phyloP scores from a whole-genome alignment of 2,329 filamentous ascomycete genomes.

The Colletotrichum graminicola region DNA sequence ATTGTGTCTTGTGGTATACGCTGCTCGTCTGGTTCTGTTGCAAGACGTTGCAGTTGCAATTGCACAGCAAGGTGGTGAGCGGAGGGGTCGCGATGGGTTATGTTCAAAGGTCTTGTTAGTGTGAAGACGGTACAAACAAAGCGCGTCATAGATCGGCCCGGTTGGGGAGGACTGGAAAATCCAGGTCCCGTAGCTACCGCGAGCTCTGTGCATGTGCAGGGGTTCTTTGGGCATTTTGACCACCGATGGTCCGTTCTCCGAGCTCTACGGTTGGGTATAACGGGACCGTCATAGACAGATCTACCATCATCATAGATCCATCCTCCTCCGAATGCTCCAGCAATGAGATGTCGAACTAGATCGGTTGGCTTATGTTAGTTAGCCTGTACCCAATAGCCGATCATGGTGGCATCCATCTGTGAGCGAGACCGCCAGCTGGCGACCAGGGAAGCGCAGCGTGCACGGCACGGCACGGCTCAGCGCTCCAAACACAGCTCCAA shows the following conservation, averaged over 20 bases:
- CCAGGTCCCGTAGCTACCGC: constrained; percentile 1
- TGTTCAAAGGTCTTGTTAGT: background rate
- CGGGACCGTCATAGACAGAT: background rate
- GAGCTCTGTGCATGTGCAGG: constrained; percentile 18
- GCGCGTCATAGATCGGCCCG: constrained; percentile 35
- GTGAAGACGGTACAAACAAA: constrained; percentile 25
- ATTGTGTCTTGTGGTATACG: constrained; percentile 55
- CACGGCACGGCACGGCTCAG: constrained; percentile 20
- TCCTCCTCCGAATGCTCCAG: background rate
- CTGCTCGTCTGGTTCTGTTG: background rate
- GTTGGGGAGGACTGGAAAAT: constrained; percentile 2
- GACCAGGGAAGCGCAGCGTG: background rate
- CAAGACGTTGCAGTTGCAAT: background rate
- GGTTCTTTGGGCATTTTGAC: constrained; percentile 25
- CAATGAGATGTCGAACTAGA: constrained; percentile 6
- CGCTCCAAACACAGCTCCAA: constrained; percentile 24
- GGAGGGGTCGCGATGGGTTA: constrained; percentile 15
- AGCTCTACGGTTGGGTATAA: background rate
- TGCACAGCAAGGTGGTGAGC: background rate
- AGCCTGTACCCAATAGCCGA: constrained; percentile 9
- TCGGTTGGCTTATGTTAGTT: constrained; percentile 4
- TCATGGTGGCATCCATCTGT: constrained; percentile 7
- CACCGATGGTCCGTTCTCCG: constrained; percentile 16
- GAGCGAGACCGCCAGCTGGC: constrained; percentile 7
- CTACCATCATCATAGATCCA: background rate